Evolutionary conservation across 495 filamentous ascomycete genomes (phyloP).

Genomic region (Tuber calosporum): DNA sequence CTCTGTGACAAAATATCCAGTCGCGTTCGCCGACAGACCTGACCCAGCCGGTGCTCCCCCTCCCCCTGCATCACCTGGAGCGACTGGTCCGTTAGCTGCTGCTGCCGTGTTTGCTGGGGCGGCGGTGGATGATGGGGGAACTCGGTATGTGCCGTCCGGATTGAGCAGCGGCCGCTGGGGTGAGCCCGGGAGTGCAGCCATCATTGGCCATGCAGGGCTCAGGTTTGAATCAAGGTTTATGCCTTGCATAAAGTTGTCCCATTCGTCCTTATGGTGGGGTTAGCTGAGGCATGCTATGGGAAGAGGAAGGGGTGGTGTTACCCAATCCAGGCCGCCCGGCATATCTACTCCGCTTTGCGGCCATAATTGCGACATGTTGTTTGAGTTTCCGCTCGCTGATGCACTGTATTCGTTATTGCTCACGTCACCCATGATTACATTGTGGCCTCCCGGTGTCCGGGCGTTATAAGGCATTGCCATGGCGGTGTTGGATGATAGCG

Average conservation of each 20-base stretch:
- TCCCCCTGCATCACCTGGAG: slow-evolving; percentile 17
- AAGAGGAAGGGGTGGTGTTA: neutral
- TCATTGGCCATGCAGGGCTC: slow-evolving; percentile 27
- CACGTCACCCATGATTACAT: slow-evolving; percentile 29
- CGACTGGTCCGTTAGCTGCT: neutral
- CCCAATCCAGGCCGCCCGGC: slow-evolving; percentile 29
- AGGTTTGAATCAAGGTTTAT: slow-evolving; percentile 38
- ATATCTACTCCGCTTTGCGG: slow-evolving; percentile 23
- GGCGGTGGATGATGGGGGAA: neutral
- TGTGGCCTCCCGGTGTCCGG: slow-evolving; percentile 27
- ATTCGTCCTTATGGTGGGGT: slow-evolving; percentile 32
- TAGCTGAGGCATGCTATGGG: slow-evolving; percentile 8
- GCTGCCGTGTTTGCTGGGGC: slow-evolving; percentile 11
- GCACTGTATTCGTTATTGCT: slow-evolving; percentile 15
- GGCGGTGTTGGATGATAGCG: slow-evolving; percentile 24
- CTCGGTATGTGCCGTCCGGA: neutral
- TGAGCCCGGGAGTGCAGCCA: slow-evolving; percentile 9
- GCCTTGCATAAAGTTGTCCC: slow-evolving; percentile 41
- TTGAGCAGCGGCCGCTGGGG: neutral
- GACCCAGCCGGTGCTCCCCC: neutral
- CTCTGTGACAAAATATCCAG: neutral
- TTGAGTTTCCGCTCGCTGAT: slow-evolving; percentile 14
- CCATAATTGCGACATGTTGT: slow-evolving; percentile 14
- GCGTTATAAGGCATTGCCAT: slow-evolving; percentile 28
- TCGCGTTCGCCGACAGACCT: slow-evolving; percentile 9